Evolutionary conservation across 495 filamentous ascomycete genomes (phyloP).

Genomic region (Pyrenopolyporus hunteri): DNA sequence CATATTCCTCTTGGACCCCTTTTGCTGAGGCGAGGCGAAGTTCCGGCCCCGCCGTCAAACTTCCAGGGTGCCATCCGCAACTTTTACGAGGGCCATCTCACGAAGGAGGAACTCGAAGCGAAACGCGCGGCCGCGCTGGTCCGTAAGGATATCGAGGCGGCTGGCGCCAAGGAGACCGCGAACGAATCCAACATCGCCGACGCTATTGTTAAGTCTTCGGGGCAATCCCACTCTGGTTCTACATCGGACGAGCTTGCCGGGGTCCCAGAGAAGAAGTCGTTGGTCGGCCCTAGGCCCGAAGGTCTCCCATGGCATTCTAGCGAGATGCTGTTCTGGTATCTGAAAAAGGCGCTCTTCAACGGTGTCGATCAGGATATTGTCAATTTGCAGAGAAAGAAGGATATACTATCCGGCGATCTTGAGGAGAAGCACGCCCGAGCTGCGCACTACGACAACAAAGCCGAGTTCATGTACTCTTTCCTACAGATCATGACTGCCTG

Average conservation of each 20-base stretch:
- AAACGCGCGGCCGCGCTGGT: constrained; percentile 36
- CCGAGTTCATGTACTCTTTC: constrained; percentile 78
- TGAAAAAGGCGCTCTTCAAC: constrained; percentile 58
- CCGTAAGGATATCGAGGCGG: constrained; percentile 36
- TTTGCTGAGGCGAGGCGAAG: constrained; percentile 57
- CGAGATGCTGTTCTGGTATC: constrained; percentile 50
- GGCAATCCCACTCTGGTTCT: not conserved
- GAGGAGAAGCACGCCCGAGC: constrained; percentile 65
- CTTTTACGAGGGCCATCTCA: constrained; percentile 60
- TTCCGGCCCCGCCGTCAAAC: constrained; percentile 52
- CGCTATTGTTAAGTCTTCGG: constrained; percentile 27
- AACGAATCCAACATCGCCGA: constrained; percentile 27
- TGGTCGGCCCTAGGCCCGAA: constrained; percentile 46
- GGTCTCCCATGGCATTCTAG: constrained; percentile 47
- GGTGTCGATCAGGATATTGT: constrained; percentile 68
- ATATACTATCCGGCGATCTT: constrained; percentile 59
- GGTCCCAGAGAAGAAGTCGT: constrained; percentile 32
- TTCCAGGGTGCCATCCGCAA: constrained; percentile 52
- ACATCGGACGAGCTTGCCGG: constrained; percentile 19
- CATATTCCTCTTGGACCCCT: constrained; percentile 64
- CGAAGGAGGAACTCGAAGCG: constrained; percentile 54
- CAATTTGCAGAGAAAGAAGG: constrained; percentile 44
- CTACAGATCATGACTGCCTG: constrained; percentile 75
- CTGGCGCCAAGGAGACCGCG: constrained; percentile 29
- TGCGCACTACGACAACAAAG: constrained; percentile 73